A percentile compares a stretch with the other conserved stretches of the same genome.
These are phyloP conservation scores for Neurospora tetrasperma DNA, from an alignment of 495 filamentous ascomycete genomes.

Conservation along the genomic window DNA sequence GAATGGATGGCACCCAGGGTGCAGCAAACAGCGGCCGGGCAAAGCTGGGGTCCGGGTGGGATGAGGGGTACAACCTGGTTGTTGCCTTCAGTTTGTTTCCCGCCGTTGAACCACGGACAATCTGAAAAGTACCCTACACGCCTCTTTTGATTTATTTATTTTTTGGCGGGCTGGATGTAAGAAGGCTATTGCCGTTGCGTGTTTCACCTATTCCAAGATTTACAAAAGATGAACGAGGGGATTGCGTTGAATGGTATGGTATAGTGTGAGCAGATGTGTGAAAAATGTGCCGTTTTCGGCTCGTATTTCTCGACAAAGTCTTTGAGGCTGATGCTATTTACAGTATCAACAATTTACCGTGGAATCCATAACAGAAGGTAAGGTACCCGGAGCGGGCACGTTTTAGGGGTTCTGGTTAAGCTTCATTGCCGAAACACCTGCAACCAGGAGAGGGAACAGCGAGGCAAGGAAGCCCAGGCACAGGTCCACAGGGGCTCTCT, in stretches of 20 bases:
- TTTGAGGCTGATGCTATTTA: background rate
- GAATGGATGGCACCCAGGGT: background rate
- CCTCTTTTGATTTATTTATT: too few species aligned
- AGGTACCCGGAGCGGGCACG: background rate
- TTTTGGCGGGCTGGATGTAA: background rate
- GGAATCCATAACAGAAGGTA: background rate
- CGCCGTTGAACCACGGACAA: background rate
- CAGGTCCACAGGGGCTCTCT: background rate
- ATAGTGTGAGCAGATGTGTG: background rate
- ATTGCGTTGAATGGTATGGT: background rate
- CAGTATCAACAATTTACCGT: background rate
- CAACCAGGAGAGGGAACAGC: background rate
- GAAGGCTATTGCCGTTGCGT: background rate
- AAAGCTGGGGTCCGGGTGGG: constrained; percentile 6
- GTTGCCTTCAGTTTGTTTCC: background rate
- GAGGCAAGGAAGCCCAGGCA: background rate
- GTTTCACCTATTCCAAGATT: background rate
- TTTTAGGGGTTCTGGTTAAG: background rate
- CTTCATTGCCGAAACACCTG: background rate
- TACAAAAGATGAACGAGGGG: background rate
- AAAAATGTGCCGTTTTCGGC: background rate
- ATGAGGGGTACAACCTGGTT: constrained; percentile 11
- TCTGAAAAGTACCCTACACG: background rate
- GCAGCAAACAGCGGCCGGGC: background rate
- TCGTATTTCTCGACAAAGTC: background rate